Conservation (phyloP, 768 basidiomycete genomes). For the Xerocomellus amylosporus region DNA sequence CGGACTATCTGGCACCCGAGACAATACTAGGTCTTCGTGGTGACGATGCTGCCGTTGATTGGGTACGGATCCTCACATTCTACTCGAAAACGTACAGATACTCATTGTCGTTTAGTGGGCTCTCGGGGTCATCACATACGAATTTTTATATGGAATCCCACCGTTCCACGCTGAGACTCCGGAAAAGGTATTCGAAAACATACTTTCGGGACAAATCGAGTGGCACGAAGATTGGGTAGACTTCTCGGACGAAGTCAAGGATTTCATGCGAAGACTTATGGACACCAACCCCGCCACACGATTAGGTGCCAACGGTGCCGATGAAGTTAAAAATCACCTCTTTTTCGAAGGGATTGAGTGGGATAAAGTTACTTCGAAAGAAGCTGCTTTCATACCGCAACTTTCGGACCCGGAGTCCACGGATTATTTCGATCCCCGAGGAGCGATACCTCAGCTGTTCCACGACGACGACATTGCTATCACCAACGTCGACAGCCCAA, state of each 20-base stretch:
- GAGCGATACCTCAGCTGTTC: constrained; percentile 87
- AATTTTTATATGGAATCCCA: constrained; percentile 94
- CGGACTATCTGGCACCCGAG: constrained; percentile 95
- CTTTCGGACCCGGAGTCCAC: constrained; percentile 96
- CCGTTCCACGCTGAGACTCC: constrained; percentile 98
- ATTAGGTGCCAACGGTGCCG: constrained; percentile 82
- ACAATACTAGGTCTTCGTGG: constrained; percentile 93
- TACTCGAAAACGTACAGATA: constrained; percentile 1
- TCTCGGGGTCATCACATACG: constrained; percentile 95
- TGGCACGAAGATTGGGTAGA: constrained; percentile 97
- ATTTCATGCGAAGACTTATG: constrained; percentile 88
- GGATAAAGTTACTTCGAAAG: constrained; percentile 83
- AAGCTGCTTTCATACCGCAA: constrained; percentile 95
- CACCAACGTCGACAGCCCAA: constrained; percentile 48
- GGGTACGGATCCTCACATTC: constrained; percentile 56
- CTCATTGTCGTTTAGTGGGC: constrained; percentile 73
- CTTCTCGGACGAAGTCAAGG: constrained; percentile 77
- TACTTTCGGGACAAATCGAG: constrained; percentile 87
- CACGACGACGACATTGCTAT: constrained; percentile 79
- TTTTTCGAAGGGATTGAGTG: constrained; percentile 92
- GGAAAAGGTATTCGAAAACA: constrained; percentile 97
- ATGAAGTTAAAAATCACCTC: constrained; percentile 90
- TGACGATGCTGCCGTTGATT: constrained; percentile 94
- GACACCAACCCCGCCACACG: constrained; percentile 75
- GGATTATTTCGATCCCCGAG: constrained; percentile 98